Conservation (phyloP, 345 rosid species). For the Brassica juncea region DNA sequence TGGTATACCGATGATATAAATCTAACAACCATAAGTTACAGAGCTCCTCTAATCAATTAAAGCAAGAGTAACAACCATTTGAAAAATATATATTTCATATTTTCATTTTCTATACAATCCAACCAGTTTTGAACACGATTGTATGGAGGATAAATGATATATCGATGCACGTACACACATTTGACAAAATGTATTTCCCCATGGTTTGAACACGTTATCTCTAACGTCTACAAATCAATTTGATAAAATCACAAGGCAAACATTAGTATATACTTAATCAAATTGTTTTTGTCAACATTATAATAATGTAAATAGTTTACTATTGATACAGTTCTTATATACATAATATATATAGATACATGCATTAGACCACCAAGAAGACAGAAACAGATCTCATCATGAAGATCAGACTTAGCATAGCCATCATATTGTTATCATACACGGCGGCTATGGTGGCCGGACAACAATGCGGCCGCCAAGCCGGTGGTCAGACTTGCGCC, state of each 20-base stretch:
- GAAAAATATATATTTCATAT: neutral
- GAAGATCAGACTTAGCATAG: slow-evolving; percentile 23
- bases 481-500: slow-evolving; percentile 39
- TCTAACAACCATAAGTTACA: neutral
- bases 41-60: neutral
- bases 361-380: slow-evolving; percentile 2
- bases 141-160: neutral
- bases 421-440: slow-evolving; percentile 20
- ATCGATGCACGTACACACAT: neutral
- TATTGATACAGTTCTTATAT: neutral
- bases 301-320: neutral
- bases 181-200: neutral
- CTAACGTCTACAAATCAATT: neutral
- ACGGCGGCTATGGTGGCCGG: slow-evolving; percentile 26
- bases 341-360: neutral
- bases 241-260: neutral
- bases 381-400: slow-evolving; percentile 15
- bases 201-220: neutral
- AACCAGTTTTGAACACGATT: neutral
- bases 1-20: neutral
- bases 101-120: neutral
- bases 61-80: neutral
- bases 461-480: slow-evolving; percentile 45
- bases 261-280: neutral
- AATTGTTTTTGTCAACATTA: neutral